Conservation (phyloP, 805 yeast genomes). For the Lipomyces spencermartinsiae region DNA sequence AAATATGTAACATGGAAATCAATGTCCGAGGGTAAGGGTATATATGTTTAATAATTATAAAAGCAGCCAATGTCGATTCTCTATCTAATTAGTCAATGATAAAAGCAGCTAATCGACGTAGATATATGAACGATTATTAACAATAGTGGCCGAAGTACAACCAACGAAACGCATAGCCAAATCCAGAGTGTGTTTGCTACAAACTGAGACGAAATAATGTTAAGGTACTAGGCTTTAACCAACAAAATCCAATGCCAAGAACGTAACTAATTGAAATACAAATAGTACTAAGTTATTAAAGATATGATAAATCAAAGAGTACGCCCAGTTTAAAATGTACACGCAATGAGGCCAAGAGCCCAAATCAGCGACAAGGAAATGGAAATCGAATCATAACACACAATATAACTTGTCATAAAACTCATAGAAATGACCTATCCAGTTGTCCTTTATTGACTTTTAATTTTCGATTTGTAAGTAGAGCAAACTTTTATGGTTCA, state of each 20-base stretch:
- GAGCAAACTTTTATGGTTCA: not conserved
- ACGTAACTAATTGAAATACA: not conserved
- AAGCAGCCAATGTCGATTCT: not conserved
- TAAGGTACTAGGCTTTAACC: not conserved
- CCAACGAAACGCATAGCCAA: not conserved
- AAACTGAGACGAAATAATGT: too few relatives aligned
- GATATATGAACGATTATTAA: too few relatives aligned
- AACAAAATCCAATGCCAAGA: not conserved
- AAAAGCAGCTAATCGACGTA: not conserved
- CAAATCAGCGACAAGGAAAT: too few relatives aligned
- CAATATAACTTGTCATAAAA: not conserved
- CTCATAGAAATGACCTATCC: not conserved
- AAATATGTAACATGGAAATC: not conserved
- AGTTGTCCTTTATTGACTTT: not conserved
- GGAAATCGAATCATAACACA: conserved; percentile 1
- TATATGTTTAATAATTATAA: too few relatives aligned
- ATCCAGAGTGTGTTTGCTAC: not conserved
- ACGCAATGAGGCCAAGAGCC: not conserved
- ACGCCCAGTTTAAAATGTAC: too few relatives aligned
- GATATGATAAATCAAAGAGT: not conserved
- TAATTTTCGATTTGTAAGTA: not conserved
- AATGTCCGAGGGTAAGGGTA: not conserved
- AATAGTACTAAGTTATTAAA: not conserved
- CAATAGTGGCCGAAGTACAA: not conserved
- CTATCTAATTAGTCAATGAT: not conserved